These are phyloP conservation scores for Aureobasidium sp. DNA, from an alignment of 2,329 filamentous ascomycete genomes.

Conservation along the genomic window DNA sequence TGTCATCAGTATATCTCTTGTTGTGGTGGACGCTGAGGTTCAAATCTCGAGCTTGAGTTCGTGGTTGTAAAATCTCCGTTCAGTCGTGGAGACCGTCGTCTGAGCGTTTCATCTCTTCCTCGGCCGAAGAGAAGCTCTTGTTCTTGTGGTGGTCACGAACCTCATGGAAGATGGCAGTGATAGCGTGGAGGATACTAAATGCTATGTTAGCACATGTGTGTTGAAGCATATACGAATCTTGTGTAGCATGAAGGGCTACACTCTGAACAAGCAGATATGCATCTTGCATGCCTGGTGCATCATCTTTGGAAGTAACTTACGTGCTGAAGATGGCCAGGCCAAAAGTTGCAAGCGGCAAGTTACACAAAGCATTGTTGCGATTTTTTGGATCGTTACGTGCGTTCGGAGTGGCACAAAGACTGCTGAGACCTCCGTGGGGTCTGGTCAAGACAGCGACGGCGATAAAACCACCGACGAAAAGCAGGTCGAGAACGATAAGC, in stretches of 20 bases:
- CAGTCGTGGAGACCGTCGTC: neutral
- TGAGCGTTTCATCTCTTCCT: neutral
- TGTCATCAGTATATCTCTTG: neutral
- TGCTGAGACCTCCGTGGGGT: conserved; percentile 10
- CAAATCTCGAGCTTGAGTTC: neutral
- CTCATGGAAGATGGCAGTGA: conserved; percentile 36
- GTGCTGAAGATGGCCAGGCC: conserved; percentile 37
- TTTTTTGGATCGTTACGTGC: neutral
- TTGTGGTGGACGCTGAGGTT: neutral
- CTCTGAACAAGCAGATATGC: too few relatives aligned
- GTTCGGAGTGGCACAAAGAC: neutral
- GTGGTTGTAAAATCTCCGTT: neutral
- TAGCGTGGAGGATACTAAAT: conserved; percentile 29
- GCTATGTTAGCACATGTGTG: neutral
- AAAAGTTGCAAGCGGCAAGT: conserved; percentile 36
- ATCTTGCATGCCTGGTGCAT: too few relatives aligned
- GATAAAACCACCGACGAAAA: conserved; percentile 36
- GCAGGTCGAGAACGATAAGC: conserved; percentile 32
- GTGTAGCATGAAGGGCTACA: too few relatives aligned
- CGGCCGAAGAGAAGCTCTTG: neutral
- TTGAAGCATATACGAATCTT: too few relatives aligned
- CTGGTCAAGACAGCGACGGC: conserved; percentile 34
- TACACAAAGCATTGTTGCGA: conserved; percentile 25
- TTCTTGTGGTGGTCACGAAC: conserved; percentile 20
- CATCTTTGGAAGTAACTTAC: conserved; percentile 10